These are phyloP conservation scores for Neopestalotiopsis clavispora DNA, from an alignment of 2,329 filamentous ascomycete species.

Conservation along the genomic window DNA sequence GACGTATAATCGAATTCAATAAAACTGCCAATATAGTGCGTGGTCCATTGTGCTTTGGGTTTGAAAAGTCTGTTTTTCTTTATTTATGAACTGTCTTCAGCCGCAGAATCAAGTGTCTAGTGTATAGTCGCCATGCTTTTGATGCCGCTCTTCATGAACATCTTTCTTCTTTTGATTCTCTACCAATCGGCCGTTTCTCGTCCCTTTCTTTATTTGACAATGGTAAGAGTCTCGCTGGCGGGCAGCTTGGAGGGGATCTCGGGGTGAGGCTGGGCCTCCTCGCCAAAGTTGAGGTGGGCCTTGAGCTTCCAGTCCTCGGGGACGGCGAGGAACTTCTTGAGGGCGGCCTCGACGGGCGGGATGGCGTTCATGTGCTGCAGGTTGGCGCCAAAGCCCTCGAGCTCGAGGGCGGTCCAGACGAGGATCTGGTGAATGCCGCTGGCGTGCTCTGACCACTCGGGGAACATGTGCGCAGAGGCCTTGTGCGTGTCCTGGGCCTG, in stretches of 20 bases:
- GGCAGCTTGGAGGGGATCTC: conserved; percentile 25
- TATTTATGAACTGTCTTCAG: neutral
- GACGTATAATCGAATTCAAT: too few relatives aligned
- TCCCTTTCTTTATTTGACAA: conserved; percentile 12
- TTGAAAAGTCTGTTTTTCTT: neutral
- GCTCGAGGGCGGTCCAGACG: conserved; percentile 29
- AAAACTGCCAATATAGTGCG: too few relatives aligned
- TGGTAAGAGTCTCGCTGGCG: conserved; percentile 30
- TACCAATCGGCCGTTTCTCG: neutral
- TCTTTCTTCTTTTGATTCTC: neutral
- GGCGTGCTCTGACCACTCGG: conserved; percentile 25
- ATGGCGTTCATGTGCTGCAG: conserved; percentile 31
- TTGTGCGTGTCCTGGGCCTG: conserved; percentile 23
- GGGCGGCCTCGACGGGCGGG: conserved; percentile 27
- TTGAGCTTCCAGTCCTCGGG: conserved; percentile 26
- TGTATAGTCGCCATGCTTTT: neutral
- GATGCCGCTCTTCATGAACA: neutral
- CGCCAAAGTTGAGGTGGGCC: conserved; percentile 30
- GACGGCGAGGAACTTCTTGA: conserved; percentile 25
- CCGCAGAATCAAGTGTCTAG: neutral
- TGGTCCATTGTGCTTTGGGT: too few relatives aligned
- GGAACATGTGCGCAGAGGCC: conserved; percentile 25
- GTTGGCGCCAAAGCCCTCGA: conserved; percentile 31
- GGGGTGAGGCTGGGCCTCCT: conserved; percentile 26
- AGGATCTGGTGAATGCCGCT: conserved; percentile 29